A percentile compares a stretch with the other conserved stretches of the same genome.
Conservation (phyloP, 1,284 basidiomycete species). For the Irpex sp. region DNA sequence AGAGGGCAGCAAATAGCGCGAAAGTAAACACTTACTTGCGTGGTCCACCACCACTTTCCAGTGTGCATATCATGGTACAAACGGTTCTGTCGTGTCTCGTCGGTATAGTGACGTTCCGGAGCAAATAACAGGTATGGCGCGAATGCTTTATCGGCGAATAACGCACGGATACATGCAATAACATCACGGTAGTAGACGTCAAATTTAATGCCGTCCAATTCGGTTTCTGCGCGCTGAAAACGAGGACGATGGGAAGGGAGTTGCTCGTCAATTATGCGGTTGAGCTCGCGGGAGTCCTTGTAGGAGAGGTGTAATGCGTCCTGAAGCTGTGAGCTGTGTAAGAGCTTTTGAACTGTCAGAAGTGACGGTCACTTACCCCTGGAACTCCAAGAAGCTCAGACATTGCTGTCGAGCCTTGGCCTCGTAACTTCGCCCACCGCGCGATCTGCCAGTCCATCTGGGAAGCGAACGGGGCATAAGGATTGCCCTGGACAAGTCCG, state of each 20-base stretch:
- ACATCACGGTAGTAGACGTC: slow-evolving; percentile 6
- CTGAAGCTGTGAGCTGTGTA: slow-evolving; percentile 26
- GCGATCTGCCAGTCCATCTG: slow-evolving; percentile 17
- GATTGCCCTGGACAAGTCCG: neutral
- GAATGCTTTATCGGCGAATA: slow-evolving; percentile 4
- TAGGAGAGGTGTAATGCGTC: slow-evolving; percentile 10
- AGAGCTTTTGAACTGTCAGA: slow-evolving; percentile 14
- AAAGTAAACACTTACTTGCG: slow-evolving; percentile 22
- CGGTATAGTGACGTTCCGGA: slow-evolving; percentile 29
- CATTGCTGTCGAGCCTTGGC: slow-evolving; percentile 17
- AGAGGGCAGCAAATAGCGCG: too few species aligned
- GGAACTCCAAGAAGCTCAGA: slow-evolving; percentile 17
- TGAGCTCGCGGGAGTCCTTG: neutral
- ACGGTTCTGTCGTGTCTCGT: slow-evolving; percentile 13
- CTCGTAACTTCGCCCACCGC: slow-evolving; percentile 18
- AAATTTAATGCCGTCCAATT: slow-evolving; percentile 15
- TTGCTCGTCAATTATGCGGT: too few species aligned
- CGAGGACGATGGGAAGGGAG: too few species aligned
- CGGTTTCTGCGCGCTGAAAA: neutral
- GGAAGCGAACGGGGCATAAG: slow-evolving; percentile 16
- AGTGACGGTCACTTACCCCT: neutral
- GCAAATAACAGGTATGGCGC: slow-evolving; percentile 17
- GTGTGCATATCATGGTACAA: slow-evolving; percentile 32
- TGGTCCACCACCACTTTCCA: slow-evolving; percentile 32
- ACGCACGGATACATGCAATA: slow-evolving; percentile 8